Evolutionary conservation across 2,329 filamentous ascomycete genomes (phyloP).

Genomic region (Colletotrichum liaoningense): DNA sequence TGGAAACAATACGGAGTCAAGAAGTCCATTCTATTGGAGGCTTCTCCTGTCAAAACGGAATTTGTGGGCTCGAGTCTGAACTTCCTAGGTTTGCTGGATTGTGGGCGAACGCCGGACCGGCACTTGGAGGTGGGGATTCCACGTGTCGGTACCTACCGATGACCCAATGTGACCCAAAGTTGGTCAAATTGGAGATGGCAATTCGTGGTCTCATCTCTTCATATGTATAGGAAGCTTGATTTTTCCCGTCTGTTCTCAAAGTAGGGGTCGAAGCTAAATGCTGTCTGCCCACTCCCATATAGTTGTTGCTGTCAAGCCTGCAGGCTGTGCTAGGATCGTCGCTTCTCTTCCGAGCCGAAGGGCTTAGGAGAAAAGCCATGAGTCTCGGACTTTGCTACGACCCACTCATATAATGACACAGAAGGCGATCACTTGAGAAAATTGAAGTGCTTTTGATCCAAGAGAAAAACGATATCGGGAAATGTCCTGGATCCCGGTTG

Average conservation of each 20-base stretch:
- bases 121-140: background rate
- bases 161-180: background rate
- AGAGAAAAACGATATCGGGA: too few relatives aligned
- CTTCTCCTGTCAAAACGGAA: background rate
- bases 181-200: background rate
- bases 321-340: background rate
- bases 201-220: background rate
- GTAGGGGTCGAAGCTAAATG: background rate
- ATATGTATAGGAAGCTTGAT: background rate
- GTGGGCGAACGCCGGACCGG: background rate
- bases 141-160: constrained; percentile 12
- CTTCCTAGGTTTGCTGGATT: background rate
- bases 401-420: background rate
- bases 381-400: background rate
- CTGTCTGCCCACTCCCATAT: background rate
- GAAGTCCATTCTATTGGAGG: background rate
- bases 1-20: background rate
- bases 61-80: background rate
- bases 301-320: background rate
- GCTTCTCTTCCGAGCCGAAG: background rate
- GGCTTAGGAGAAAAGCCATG: background rate
- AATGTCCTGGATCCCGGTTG: background rate
- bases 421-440: too few relatives aligned
- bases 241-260: background rate
- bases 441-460: too few relatives aligned